Percentiles rank a stretch among this genome's conserved stretches.
These are phyloP conservation scores for Xanthoceras sorbifolium DNA, from an alignment of 345 rosid genomes.

Conservation along the genomic window DNA sequence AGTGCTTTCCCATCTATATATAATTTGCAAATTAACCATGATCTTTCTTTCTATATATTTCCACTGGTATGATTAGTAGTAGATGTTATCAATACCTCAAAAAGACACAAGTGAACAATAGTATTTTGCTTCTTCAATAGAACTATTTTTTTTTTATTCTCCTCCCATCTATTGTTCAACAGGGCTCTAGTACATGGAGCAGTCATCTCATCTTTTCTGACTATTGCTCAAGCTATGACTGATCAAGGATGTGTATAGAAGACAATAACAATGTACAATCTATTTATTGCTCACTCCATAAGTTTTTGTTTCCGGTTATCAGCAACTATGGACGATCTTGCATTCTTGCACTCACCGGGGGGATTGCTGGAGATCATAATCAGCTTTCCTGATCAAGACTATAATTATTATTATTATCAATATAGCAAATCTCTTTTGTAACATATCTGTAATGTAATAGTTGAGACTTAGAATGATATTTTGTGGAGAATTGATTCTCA, in stretches of 20 bases:
- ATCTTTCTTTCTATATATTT: neutral
- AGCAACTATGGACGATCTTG: neutral
- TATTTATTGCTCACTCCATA: slow-evolving; percentile 11
- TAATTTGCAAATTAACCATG: neutral
- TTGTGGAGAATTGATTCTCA: slow-evolving; percentile 5
- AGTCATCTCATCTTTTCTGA: slow-evolving; percentile 83
- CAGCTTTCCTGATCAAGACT: slow-evolving; percentile 6
- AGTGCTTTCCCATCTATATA: slow-evolving; percentile 33
- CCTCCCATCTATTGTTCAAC: slow-evolving; percentile 21
- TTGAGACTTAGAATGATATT: neutral
- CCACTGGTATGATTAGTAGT: neutral
- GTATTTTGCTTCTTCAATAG: neutral
- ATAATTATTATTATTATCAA: slow-evolving; percentile 1
- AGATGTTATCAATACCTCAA: neutral
- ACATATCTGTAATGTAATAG: slow-evolving; percentile 27
- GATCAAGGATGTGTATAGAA: slow-evolving; percentile 97
- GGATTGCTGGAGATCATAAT: slow-evolving; percentile 8
- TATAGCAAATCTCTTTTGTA: slow-evolving; percentile 22
- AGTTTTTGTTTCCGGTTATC: slow-evolving; percentile 1
- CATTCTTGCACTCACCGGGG: neutral
- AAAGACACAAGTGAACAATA: neutral
- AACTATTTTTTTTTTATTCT: neutral
- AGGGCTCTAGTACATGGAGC: slow-evolving; percentile 93
- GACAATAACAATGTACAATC: slow-evolving; percentile 5
- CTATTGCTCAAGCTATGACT: slow-evolving; percentile 95